A percentile compares a stretch with the other conserved stretches of the same genome.
Evolutionary conservation across 2,329 filamentous ascomycete species (phyloP).

Genomic region (Biscogniauxia mediterranea): DNA sequence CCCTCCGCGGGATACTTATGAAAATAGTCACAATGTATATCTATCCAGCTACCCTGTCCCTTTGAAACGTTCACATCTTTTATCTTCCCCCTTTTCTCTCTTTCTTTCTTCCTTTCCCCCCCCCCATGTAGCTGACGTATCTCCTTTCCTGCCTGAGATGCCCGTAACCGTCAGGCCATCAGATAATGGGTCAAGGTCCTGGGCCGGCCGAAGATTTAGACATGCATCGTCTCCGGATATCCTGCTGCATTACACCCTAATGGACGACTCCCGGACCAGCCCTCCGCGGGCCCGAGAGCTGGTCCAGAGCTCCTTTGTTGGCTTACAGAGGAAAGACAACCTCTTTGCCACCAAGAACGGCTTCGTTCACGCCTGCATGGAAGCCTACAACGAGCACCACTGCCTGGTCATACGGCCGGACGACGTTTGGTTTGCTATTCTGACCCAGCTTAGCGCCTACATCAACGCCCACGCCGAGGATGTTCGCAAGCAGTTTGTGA

Average conservation of each 20-base stretch:
- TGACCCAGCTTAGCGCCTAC: slow-evolving; percentile 43
- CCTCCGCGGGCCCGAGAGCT: slow-evolving; percentile 21
- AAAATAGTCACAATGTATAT: neutral
- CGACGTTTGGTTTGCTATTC: slow-evolving; percentile 49
- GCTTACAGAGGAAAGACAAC: slow-evolving; percentile 18
- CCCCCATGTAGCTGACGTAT: slow-evolving; percentile 9
- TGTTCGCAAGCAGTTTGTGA: slow-evolving; percentile 40
- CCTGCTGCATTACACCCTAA: slow-evolving; percentile 22
- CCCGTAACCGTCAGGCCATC: slow-evolving; percentile 25
- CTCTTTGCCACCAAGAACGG: slow-evolving; percentile 29
- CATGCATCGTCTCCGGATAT: slow-evolving; percentile 21
- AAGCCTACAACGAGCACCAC: slow-evolving; percentile 41
- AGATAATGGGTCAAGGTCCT: slow-evolving; percentile 22
- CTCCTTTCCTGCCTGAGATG: slow-evolving; percentile 21
- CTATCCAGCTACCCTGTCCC: neutral
- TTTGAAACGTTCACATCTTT: neutral
- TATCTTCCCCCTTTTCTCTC: neutral
- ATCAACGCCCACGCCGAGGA: slow-evolving; percentile 45
- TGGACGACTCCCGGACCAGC: slow-evolving; percentile 22
- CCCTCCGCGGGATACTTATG: neutral
- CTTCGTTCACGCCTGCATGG: slow-evolving; percentile 35
- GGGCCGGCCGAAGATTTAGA: slow-evolving; percentile 22
- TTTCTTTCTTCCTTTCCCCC: neutral
- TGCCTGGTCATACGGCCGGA: slow-evolving; percentile 46
- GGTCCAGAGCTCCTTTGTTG: slow-evolving; percentile 22